Conservation (phyloP, 805 yeast genomes). For the Yamadazyma laniorum region DNA sequence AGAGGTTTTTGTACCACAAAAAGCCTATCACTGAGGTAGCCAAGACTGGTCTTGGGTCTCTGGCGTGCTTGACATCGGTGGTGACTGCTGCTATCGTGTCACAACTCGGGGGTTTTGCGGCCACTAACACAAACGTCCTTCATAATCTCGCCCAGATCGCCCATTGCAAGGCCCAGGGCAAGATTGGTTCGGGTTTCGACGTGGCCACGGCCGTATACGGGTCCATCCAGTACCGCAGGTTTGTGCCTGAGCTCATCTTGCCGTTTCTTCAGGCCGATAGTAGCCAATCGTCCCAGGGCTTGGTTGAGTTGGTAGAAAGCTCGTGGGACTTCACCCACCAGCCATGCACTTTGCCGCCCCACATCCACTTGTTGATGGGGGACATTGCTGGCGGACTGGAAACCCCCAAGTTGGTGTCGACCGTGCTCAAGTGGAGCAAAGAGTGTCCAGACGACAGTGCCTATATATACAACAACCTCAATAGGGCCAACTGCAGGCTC, state of each 20-base stretch:
- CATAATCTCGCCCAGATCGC: slow-evolving; percentile 88
- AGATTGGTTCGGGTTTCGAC: slow-evolving; percentile 96
- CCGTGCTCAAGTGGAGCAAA: slow-evolving; percentile 69
- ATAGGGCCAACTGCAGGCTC: slow-evolving; percentile 57
- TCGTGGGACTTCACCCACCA: slow-evolving; percentile 63
- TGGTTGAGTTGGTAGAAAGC: slow-evolving; percentile 39
- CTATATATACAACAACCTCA: slow-evolving; percentile 52
- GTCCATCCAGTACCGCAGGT: slow-evolving; percentile 77
- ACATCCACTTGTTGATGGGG: slow-evolving; percentile 79
- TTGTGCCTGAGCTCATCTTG: slow-evolving; percentile 54
- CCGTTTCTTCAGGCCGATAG: slow-evolving; percentile 22
- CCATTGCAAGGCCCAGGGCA: slow-evolving; percentile 92
- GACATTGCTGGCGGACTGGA: slow-evolving; percentile 92
- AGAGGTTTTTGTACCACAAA: slow-evolving; percentile 58
- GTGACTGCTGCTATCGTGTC: slow-evolving; percentile 67
- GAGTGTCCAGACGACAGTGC: slow-evolving; percentile 49
- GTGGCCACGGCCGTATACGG: slow-evolving; percentile 96
- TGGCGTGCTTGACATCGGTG: slow-evolving; percentile 89
- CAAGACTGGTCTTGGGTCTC: slow-evolving; percentile 94
- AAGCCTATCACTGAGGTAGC: slow-evolving; percentile 67
- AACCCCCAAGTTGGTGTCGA: slow-evolving; percentile 84
- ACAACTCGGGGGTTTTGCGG: slow-evolving; percentile 29
- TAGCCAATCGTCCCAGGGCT: slow-evolving; percentile 9
- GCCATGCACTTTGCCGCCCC: slow-evolving; percentile 63
- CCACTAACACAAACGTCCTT: slow-evolving; percentile 26